Evolutionary conservation across 148 eudicot genomes (phyloP), one percentile per base, ranked within the genome.

Genomic region (Selenicereus undatus): DNA sequence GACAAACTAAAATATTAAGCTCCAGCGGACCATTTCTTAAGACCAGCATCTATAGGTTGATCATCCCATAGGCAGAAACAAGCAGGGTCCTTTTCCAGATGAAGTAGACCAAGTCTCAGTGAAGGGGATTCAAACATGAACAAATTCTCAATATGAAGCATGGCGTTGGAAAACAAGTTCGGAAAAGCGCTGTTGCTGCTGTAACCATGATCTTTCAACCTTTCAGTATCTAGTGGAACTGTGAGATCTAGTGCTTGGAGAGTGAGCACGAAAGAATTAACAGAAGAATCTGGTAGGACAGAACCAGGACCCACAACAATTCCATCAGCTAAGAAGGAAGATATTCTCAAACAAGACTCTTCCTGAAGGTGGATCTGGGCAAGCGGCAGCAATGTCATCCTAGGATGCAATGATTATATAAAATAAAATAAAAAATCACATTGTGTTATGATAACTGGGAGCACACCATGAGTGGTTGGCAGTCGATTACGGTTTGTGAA

Each of bases 11-110:
- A 54, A 20, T 85, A 82, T 71, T 98, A 89, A 80, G 95, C 98
- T 81, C 91, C 93, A 79, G 89, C 85, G 75, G 88, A 84, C 93
- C 89, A 86, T 86, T 96, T 96, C 76, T 90, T 96, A 87, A 91
- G 97, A 85, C 98, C 88, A 78, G 95, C 90, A 90, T 96, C 99
- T 87, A 96, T 70, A 21, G 99, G 99, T 83, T 96, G 99, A 83
- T 58, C 88, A 79, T 88, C 79, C 98, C 99, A 96, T 43, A 96
- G 92, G 86, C 93, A 92, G 82, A 92, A 93, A 87, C 98, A 96
- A 84, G 97, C 97, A 82, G 99, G 94, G 87, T 96, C 99, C 60
- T 93, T 96, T 80, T 91, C 93, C 75, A 94, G 87, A 73, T 94
- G 87, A 73, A 94, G 91, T 78, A 91, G 87, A 52, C 74, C 81